These are phyloP conservation scores for Trichoderma asperellum DNA, from an alignment of 2,329 filamentous ascomycete species.

Conservation along the genomic window DNA sequence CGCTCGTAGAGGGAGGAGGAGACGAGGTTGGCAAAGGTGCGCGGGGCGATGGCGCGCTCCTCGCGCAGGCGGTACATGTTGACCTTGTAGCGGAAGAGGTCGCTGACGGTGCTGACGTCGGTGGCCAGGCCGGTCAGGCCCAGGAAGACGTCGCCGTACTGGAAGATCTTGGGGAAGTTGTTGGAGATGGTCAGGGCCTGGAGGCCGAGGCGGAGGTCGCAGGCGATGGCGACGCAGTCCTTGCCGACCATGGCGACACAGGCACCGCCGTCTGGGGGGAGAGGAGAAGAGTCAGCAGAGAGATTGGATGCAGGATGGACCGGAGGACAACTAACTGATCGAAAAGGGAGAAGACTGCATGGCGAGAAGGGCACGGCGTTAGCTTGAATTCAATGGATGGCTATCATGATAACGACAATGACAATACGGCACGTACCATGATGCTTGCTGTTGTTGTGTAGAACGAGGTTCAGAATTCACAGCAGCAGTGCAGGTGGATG, in stretches of 20 bases:
- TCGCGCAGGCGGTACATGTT: slow-evolving; percentile 99
- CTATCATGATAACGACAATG: slow-evolving; percentile 5
- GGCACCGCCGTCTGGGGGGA: slow-evolving; percentile 72
- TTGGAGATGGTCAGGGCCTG: slow-evolving; percentile 97
- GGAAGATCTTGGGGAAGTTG: slow-evolving; percentile 99
- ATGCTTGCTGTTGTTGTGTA: slow-evolving; percentile 25
- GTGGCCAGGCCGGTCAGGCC: slow-evolving; percentile 95
- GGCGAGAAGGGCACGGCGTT: slow-evolving; percentile 35
- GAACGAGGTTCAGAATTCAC: not conserved
- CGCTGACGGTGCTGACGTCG: slow-evolving; percentile 90
- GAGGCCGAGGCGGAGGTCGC: slow-evolving; percentile 95
- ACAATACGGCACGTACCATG: slow-evolving; percentile 37
- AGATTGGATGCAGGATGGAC: slow-evolving; percentile 31
- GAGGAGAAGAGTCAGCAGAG: not conserved
- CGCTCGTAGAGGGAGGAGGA: slow-evolving; percentile 89
- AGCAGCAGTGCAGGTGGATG: not conserved
- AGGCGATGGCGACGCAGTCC: slow-evolving; percentile 99
- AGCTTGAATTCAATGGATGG: slow-evolving; percentile 29
- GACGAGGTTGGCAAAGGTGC: slow-evolving; percentile 96
- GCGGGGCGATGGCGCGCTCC: slow-evolving; percentile 92
- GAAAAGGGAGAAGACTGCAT: slow-evolving; percentile 84
- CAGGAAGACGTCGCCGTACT: slow-evolving; percentile 93
- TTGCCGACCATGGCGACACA: slow-evolving; percentile 99
- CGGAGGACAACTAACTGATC: slow-evolving; percentile 70
- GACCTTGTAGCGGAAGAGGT: slow-evolving; percentile 99